These are phyloP conservation scores for Colletotrichum kahawae DNA, from an alignment of 2,329 filamentous ascomycete genomes.

Conservation along the genomic window DNA sequence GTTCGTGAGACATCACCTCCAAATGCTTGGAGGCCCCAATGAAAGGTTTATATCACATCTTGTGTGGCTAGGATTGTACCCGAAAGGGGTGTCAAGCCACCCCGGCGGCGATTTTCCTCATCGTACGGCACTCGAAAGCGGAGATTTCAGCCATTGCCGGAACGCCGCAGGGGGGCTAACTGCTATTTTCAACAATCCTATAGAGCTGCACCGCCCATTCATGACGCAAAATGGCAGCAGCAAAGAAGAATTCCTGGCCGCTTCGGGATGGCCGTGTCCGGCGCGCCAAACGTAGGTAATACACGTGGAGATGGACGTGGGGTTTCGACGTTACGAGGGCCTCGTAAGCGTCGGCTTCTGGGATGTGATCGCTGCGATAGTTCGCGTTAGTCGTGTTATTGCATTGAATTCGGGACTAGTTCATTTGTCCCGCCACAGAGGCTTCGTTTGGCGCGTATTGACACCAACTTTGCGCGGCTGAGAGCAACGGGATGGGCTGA, in stretches of 20 bases:
- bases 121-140: background rate
- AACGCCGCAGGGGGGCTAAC: background rate
- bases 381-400: background rate
- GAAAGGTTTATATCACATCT: background rate
- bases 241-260: background rate
- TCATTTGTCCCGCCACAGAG: background rate
- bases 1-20: background rate
- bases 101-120: background rate
- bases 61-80: accelerated
- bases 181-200: background rate
- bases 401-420: background rate
- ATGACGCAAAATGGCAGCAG: background rate
- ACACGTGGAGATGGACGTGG: background rate
- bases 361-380: background rate
- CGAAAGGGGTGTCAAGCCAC: background rate
- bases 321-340: background rate
- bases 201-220: accelerated
- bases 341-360: background rate
- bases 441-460: background rate
- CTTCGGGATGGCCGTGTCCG: background rate
- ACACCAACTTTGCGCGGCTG: background rate
- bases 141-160: background rate
- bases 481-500: accelerated
- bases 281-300: background rate
- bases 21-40: background rate